Evolutionary conservation across 192 early-diverging fungal genomes (phyloP), one percentile per base, ranked within the genome.

Genomic region (Haplosporangium gracile): DNA sequence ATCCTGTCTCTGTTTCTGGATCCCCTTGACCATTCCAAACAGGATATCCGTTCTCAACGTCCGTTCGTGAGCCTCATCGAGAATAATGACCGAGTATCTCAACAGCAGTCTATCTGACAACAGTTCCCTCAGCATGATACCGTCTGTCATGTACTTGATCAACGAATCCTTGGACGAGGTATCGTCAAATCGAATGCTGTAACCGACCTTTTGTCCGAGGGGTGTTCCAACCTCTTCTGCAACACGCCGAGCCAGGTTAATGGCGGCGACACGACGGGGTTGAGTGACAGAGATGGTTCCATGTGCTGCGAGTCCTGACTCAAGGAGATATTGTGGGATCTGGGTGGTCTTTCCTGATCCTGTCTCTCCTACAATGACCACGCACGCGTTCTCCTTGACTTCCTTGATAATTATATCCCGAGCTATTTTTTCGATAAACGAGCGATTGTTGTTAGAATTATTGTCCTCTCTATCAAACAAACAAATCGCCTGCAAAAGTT

Each of bases 1-100:
- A 0, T 92, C 90, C 20, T 76, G 77, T 22, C 98, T 85, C 49
- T 92, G 90, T 72, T 92, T 87, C 86, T 97, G 96, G 36, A 98
- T 97, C 8, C 90, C 93, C 83, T 97, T 97, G 24, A 98, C 91
- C 96, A 97, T 97, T 13, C 97, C 99, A 89, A 99, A 97, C 43
- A 99, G 81, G 60, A 99, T 96, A 87, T 99, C 99, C 0, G 99
- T 99, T 32, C 99, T 91, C 81, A 99, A 77, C 0, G 96, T 98
- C n/a, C 99, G 94, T 89, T 99, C 99, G 86, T 99, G 99, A 1
- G 98, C 98, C 83, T 99, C 98, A 79, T 99, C 98, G 47, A 99
- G 83, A 39, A 99, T 92, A 79, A 99, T 93, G 11, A 96, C 95
- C 42, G 93, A 93, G 88, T 99, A 99, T 42, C 92, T 82, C 2